Evolutionary conservation across 2,329 filamentous ascomycete species (phyloP), one percentile per base, ranked within the genome.

Genomic region (Fusarium heterosporum): DNA sequence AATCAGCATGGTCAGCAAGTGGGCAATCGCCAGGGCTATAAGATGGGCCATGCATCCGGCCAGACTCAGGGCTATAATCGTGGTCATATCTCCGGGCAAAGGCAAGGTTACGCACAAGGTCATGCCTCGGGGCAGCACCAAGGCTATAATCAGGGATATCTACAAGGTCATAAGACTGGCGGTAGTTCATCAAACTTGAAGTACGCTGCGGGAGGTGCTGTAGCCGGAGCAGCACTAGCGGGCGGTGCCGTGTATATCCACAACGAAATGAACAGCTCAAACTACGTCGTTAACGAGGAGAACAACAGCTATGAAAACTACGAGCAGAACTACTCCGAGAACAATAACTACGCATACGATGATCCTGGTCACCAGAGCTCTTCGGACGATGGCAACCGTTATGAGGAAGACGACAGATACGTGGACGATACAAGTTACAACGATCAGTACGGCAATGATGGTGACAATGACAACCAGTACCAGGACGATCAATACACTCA

Each of bases 221-320:
- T 14, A 1, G 47, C 11, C 1, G 63, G 63, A 8, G 63, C 12
- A n/a, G 58, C 34, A 1, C 14, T 48, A 1, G 55, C 42, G 6
- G 55, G 40, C 13, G 22, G 48, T 13, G 40, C 40, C 4, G 32
- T 64, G 14, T 53, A 66, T 17, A 39, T 46, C n/a, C 39, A 55
- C 25, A 42, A 62, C n/a, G 26, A 58, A 22, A 45, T 22, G 6
- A 47, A 63, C 9, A 66, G 41, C n/a, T 47, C 64, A 4, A 41
- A 28, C 8, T 57, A 63, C n/a, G 12, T 57, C 5, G 19, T 48
- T 11, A 66, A 50, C 14, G 39, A 58, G 16, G 55, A 40, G 1
- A 25, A 41, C 10, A 55, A 63, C 10, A 49, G 29, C 22, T 56
- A 53, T 13, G 34, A 30, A 16, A 30, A 22, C 42, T 11, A 36